Base-by-base conservation (phyloP, 495 filamentous ascomycete genomes). In the Amphirosellinia nigrospora region DNA sequence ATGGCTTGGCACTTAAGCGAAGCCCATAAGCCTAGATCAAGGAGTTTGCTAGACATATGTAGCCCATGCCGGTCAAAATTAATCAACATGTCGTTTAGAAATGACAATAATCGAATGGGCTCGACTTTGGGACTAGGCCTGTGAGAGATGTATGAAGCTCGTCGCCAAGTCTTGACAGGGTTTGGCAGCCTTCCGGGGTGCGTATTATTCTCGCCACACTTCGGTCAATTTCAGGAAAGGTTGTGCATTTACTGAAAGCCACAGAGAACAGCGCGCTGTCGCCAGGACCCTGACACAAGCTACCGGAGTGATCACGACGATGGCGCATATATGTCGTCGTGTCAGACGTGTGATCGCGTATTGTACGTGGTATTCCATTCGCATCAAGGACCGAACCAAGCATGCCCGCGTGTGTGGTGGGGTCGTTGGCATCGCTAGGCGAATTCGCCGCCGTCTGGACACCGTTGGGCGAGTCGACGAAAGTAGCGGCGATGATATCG, bases 401-500 rank as follows among this genome's bases (percentile, higher is more conserved):
- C 28, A 23, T 41, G 41, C 38, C 36, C 11, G 10, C 30, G 36
- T 38, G 26, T 23, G 41, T 26, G 4, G 21, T 36, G 21, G 59
- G 13, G 0, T 1, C 32, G 45, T 34, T n/a, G 60, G 39, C 13
- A 45, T 43, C 26, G 58, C 1, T 7, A 8, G 8, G 34, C 2
- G 36, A 41, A 26, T 23, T 19, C 28, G 21, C 9, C 38, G 15
- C 46, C 21, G 15, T 26, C 16, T 23, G 26, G 13, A 1, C 28
- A 8, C 5, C 23, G 11, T 34, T 63, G 30, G 46, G 23, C 15
- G 56, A 30, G 34, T 71, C 64, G 26, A 74, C 28, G 10, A 80
- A 69, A 26, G 71, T 56, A 48, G 66, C 38, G 9, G 77, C 68
- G 43, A 81, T 28, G 39, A 81, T 46, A 62, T 81, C 79, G 9